These are phyloP conservation scores for Bruguiera sexangula DNA, from an alignment of 345 rosid species.

Conservation along the genomic window DNA sequence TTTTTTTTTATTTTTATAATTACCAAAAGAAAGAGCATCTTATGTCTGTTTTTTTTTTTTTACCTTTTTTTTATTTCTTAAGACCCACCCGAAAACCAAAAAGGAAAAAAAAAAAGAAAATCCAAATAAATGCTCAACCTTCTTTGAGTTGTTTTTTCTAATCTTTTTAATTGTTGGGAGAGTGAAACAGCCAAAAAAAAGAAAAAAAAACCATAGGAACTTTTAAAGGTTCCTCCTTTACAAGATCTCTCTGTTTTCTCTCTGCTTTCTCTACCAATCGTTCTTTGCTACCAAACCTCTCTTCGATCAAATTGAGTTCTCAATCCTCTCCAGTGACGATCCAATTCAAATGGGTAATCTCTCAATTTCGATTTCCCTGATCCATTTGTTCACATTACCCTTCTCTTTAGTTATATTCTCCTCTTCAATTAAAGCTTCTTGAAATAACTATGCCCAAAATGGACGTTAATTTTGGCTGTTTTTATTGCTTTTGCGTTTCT, in stretches of 20 bases:
- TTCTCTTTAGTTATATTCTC: constrained; percentile 2
- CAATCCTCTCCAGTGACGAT: constrained; percentile 7
- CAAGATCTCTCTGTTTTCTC: constrained; percentile 12
- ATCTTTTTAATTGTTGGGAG: background rate
- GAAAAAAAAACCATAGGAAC: background rate
- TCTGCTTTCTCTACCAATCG: constrained; percentile 1
- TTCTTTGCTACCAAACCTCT: background rate
- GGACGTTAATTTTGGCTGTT: background rate
- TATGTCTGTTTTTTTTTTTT: too few species aligned
- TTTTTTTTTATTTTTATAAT: too few species aligned
- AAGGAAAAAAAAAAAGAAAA: too few species aligned
- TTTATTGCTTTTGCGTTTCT: constrained; percentile 6
- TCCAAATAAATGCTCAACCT: too few species aligned
- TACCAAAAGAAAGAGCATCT: too few species aligned
- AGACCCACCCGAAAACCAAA: too few species aligned
- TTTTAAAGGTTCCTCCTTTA: background rate
- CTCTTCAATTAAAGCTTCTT: background rate
- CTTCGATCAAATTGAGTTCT: constrained; percentile 11
- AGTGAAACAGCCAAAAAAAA: too few species aligned
- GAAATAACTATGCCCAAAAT: background rate
- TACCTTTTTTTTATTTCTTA: too few species aligned
- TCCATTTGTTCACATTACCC: constrained; percentile 2
- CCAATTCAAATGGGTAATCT: constrained; percentile 26
- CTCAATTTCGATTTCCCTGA: constrained; percentile 14
- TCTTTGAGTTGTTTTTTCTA: too few species aligned